Conservation (phyloP, 331 rosid species). For the Malus hybrid region DNA sequence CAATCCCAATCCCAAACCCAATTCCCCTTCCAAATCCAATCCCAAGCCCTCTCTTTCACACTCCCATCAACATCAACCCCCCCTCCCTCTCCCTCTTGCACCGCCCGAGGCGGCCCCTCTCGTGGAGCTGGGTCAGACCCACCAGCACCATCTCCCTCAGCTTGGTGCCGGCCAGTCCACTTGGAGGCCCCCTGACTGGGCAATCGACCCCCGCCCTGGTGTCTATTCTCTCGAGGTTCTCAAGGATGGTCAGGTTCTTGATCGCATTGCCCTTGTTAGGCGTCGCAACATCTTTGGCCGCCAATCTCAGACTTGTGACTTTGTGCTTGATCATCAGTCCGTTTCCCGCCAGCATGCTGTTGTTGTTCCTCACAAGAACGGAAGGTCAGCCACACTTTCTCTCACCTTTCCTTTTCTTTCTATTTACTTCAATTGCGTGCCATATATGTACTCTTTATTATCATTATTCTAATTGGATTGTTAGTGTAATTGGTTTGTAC, state of each 20-base stretch:
- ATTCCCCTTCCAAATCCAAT: conserved; percentile 27
- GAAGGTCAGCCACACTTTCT: conserved; percentile 47
- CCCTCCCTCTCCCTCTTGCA: conserved; percentile 18
- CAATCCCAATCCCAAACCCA: conserved; percentile 29
- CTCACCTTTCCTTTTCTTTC: not conserved
- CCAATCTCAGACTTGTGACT: conserved; percentile 77
- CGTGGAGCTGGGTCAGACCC: conserved; percentile 23
- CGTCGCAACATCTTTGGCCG: conserved; percentile 80
- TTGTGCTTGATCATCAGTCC: conserved; percentile 91
- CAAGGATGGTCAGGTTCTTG: conserved; percentile 80
- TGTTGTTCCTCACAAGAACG: conserved; percentile 90
- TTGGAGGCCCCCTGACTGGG: conserved; percentile 99
- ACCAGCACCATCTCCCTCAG: conserved; percentile 55
- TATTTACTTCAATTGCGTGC: not conserved
- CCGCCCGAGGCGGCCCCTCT: conserved; percentile 54
- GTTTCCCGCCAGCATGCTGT: conserved; percentile 99
- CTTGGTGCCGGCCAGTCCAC: conserved; percentile 79
- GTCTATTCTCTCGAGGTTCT: conserved; percentile 78
- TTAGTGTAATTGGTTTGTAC: not conserved
- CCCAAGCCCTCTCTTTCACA: conserved; percentile 4
- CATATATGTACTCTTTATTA: no score
- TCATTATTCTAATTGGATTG: not conserved
- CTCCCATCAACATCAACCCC: conserved; percentile 12
- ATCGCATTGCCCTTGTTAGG: conserved; percentile 61
- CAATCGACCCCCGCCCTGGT: conserved; percentile 86